A percentile compares a stretch with the other conserved stretches of the same genome.
Conservation (phyloP, 1,139 yeast species). For the Sugiyamaella pinicola region DNA sequence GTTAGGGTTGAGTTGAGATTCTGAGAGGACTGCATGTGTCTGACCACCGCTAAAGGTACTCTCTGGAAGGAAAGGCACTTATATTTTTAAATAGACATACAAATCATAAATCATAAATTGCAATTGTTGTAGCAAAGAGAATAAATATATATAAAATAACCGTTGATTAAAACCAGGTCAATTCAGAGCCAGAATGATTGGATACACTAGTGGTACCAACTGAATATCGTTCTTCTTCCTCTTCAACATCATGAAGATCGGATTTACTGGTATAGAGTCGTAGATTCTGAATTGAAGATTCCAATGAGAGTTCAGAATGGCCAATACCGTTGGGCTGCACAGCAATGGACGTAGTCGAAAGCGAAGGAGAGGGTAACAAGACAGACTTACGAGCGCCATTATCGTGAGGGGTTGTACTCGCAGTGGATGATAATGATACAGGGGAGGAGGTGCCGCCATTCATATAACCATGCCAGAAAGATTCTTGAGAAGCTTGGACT, state of each 20-base stretch:
- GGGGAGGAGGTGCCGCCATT: conserved; percentile 8
- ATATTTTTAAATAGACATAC: not conserved
- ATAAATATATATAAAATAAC: conserved; percentile 1
- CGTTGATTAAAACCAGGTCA: conserved; percentile 15
- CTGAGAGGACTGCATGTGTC: too few species aligned
- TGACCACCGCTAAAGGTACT: too few species aligned
- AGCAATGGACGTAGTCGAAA: conserved; percentile 11
- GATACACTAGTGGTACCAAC: not conserved
- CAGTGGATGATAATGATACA: conserved; percentile 3
- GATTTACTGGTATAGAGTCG: conserved; percentile 15
- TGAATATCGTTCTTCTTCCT: conserved; percentile 18
- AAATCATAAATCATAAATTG: conserved; percentile 15
- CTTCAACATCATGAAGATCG: conserved; percentile 24
- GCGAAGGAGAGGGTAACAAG: conserved; percentile 31
- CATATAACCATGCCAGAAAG: conserved; percentile 19
- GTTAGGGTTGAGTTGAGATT: too few species aligned
- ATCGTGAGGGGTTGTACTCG: not conserved
- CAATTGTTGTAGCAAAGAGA: conserved; percentile 2
- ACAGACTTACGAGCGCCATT: conserved; percentile 24
- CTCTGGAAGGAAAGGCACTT: too few species aligned
- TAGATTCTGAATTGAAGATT: conserved; percentile 10
- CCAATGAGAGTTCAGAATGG: conserved; percentile 2
- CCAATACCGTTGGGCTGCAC: not conserved
- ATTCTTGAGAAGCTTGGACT: conserved; percentile 15
- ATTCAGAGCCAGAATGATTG: conserved; percentile 1